phyloP scores from a whole-genome alignment of 2,329 filamentous ascomycete genomes.

The Trichoderma hamatum region DNA sequence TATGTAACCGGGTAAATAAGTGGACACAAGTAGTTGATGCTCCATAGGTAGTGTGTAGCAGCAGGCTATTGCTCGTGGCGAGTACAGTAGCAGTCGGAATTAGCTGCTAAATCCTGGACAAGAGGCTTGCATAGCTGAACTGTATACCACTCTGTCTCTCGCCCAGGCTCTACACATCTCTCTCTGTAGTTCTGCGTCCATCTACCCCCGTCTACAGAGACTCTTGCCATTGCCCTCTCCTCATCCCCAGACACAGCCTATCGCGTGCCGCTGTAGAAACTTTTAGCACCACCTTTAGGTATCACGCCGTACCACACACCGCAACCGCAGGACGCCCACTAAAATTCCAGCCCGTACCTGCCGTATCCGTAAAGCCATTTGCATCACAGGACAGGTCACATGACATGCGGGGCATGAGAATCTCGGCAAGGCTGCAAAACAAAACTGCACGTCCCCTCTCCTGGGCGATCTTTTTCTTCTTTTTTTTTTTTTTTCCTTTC shows the following conservation, averaged over 20 bases:
- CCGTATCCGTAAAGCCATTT: not conserved
- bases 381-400: conserved; percentile 30
- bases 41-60: too few species aligned
- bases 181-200: not conserved
- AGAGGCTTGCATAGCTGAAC: not conserved
- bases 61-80: not conserved
- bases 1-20: not conserved
- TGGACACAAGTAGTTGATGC: not conserved
- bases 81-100: not conserved
- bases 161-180: not conserved
- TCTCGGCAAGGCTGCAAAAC: not conserved
- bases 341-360: not conserved
- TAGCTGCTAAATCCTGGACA: not conserved
- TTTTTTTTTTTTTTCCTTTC: not conserved
- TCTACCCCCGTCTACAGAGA: not conserved
- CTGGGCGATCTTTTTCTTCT: not conserved
- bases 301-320: not conserved
- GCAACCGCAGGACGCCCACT: not conserved
- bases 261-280: not conserved
- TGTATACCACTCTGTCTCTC: not conserved
- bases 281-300: not conserved
- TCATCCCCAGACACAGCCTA: not conserved
- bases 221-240: not conserved
- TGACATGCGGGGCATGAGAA: conserved; percentile 29
- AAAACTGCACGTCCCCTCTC: conserved; percentile 8